Conservation (phyloP, 768 basidiomycete species). For the Naganishia onofrii region DNA sequence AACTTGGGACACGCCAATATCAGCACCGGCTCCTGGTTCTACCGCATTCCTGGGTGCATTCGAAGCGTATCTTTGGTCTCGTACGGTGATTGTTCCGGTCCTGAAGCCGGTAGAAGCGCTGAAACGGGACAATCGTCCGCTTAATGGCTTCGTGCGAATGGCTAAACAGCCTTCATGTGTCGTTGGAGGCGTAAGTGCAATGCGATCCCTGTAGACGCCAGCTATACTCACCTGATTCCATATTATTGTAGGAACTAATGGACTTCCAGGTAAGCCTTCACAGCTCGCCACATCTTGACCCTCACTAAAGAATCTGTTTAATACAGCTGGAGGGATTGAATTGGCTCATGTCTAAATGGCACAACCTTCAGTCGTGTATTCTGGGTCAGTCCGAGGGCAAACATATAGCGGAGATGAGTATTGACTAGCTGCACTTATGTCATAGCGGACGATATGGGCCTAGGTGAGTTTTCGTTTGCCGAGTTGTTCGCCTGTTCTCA, state of each 20-base stretch:
- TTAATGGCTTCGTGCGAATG: constrained; percentile 55
- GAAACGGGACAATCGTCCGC: constrained; percentile 40
- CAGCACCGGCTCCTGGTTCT: constrained; percentile 60
- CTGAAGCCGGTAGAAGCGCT: constrained; percentile 49
- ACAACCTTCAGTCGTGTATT: constrained; percentile 48
- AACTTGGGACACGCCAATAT: constrained; percentile 90
- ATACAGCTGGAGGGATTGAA: constrained; percentile 52
- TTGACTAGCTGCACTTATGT: constrained; percentile 30
- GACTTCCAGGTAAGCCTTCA: constrained; percentile 68
- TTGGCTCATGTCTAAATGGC: constrained; percentile 51
- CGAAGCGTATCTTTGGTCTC: constrained; percentile 63
- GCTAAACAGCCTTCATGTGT: constrained; percentile 62
- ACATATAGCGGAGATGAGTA: background rate
- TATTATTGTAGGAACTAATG: constrained; percentile 60
- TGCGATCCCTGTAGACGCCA: background rate
- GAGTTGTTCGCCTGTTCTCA: no score
- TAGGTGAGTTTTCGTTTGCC: constrained; percentile 53
- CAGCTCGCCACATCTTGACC: background rate
- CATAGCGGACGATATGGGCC: constrained; percentile 94
- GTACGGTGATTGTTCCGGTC: constrained; percentile 62
- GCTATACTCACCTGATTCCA: background rate
- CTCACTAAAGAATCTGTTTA: background rate
- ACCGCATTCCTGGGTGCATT: constrained; percentile 69
- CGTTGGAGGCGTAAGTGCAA: constrained; percentile 55
- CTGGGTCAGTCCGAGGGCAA: constrained; percentile 4